Evolutionary conservation across 2,329 filamentous ascomycete species (phyloP), one percentile per base, ranked within the genome.

Genomic region (Penicillium oxalicum): DNA sequence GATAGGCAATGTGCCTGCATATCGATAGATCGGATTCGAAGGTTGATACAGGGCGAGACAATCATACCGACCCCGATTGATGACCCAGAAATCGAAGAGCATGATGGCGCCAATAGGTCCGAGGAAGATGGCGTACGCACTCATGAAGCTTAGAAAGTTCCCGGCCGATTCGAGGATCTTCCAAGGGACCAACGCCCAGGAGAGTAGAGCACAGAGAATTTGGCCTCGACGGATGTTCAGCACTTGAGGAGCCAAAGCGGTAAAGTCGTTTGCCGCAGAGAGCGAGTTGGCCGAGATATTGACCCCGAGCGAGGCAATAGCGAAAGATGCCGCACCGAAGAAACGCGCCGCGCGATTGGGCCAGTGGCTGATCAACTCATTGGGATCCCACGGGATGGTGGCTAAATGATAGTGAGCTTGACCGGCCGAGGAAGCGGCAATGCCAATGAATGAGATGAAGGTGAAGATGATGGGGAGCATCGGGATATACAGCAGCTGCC

Each of bases 141-240:
- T 74, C 77, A 88, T 84, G 66, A 87, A 87, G 38, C 77, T 75
- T 3, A 84, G 66, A 55, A 86, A 80, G 1, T 76, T 80, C 2
- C 66, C 62, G 2, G 82, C 82, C 0, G 77, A 81, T 32, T 65
- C 71, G 13, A 85, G 69, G 49, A 86, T 85, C 67, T 83, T 83
- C 82, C 82, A 85, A 1, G 81, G 81, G 1, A 82, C 79, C 29
- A 84, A 71, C 2, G 75, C 74, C 80, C 80, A 84, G 24, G 76
- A 77, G 0, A 81, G 62, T 3, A 82, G 44, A 1, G 78, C 77
- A 4, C 77, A 75, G 38, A 82, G 66, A 29, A 82, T 64, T 48
- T 77, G 77, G 6, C 80, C 80, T 13, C 80, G 75, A 6, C 69
- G 68, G 57, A 83, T 80, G 54, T 82, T 80, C 51, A 82, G 62